phyloP scores from a whole-genome alignment of 495 filamentous ascomycete species.

The Penicillium alfredii region DNA sequence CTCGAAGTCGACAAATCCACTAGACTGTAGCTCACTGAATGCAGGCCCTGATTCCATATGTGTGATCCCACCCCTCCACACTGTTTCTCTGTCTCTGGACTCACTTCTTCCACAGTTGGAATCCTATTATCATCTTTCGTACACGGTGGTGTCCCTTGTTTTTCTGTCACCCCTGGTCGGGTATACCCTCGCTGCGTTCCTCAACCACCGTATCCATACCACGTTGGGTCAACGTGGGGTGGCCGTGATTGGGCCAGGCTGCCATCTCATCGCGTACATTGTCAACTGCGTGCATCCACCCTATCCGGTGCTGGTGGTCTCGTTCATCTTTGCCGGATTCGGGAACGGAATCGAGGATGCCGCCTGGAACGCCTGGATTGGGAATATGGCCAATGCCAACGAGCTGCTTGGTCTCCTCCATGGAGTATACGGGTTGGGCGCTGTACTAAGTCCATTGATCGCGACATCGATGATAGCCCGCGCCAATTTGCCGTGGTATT shows the following conservation, averaged over 20 bases:
- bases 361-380: conserved; percentile 62
- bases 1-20: background rate
- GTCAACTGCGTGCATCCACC: conserved; percentile 55
- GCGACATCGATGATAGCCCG: conserved; percentile 52
- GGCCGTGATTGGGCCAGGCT: conserved; percentile 57
- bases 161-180: conserved; percentile 58
- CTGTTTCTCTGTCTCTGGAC: background rate
- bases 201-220: conserved; percentile 54
- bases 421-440: conserved; percentile 53
- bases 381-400: conserved; percentile 57
- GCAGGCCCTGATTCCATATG: conserved; percentile 58
- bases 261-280: conserved; percentile 58
- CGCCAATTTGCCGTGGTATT: conserved; percentile 46
- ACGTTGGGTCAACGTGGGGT: conserved; percentile 68
- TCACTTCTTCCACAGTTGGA: conserved; percentile 42
- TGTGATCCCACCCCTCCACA: conserved; percentile 11
- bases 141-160: conserved; percentile 55
- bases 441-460: conserved; percentile 49
- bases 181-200: conserved; percentile 50
- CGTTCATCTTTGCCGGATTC: conserved; percentile 54
- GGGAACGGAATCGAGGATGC: conserved; percentile 60
- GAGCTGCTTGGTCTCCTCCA: conserved; percentile 54
- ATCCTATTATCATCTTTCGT: conserved; percentile 51
- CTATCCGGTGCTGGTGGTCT: conserved; percentile 52
- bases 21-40: background rate